phyloP scores from a whole-genome alignment of 108 stramenopile genomes.

The Skeletonema grethae region DNA sequence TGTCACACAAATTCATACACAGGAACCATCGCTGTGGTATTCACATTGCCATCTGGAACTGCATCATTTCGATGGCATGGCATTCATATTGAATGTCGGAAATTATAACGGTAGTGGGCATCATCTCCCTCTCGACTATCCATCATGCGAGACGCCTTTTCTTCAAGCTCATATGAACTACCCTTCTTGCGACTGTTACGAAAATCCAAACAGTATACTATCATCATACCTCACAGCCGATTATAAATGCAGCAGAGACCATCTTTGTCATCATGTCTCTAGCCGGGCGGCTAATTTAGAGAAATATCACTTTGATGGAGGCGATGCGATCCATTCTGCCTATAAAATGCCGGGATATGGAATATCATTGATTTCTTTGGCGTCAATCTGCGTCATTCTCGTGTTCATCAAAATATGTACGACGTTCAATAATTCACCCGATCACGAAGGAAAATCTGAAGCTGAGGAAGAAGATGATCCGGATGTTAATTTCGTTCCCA shows the following conservation, averaged over 20 bases:
- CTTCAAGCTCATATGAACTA: neutral
- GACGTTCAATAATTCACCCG: no score
- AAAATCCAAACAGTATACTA: conserved; percentile 6
- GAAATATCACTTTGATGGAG: neutral
- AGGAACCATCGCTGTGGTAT: conserved; percentile 20
- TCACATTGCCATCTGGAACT: conserved; percentile 19
- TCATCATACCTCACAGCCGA: conserved; percentile 8
- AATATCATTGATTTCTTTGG: no score
- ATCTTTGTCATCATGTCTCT: conserved; percentile 8
- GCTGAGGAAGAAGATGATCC: no score
- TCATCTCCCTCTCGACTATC: conserved; percentile 12
- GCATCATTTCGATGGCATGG: conserved; percentile 22
- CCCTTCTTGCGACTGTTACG: conserved; percentile 25
- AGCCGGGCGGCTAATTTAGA: neutral
- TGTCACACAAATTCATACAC: conserved; percentile 13
- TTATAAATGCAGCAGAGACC: conserved; percentile 18
- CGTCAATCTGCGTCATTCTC: no score
- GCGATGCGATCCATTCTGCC: conserved; percentile 4
- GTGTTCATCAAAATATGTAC: no score
- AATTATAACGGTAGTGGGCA: conserved; percentile 2
- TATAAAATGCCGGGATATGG: no score
- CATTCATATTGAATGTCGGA: conserved; percentile 26
- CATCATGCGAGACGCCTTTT: conserved; percentile 1
- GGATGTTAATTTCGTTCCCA: no score
- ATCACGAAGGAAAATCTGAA: no score